Evolutionary conservation across 805 yeast genomes (phyloP).

Genomic region (Cyberlindnera mrakii): DNA sequence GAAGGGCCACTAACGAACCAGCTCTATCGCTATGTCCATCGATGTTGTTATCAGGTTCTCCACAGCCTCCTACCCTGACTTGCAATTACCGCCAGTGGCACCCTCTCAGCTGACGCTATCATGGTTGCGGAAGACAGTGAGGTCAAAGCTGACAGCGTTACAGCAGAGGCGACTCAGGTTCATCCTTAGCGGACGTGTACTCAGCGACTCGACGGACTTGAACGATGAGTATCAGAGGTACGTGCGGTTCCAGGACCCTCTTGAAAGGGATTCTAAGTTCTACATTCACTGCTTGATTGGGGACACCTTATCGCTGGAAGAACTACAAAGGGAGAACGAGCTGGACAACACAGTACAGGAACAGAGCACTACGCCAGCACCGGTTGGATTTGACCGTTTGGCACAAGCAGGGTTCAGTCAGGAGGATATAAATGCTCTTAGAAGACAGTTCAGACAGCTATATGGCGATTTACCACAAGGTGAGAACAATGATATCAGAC

Average conservation of each 20-base stretch:
- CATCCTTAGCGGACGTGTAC: conserved; percentile 63
- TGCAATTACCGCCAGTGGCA: conserved; percentile 29
- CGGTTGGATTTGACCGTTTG: conserved; percentile 79
- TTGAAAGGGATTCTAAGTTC: conserved; percentile 28
- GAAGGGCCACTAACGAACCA: not conserved
- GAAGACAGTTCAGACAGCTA: conserved; percentile 67
- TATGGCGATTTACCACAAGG: conserved; percentile 44
- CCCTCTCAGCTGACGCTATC: conserved; percentile 31
- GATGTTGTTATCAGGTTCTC: conserved; percentile 39
- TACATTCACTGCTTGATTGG: conserved; percentile 81
- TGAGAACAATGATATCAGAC: conserved; percentile 44
- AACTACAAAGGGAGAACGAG: conserved; percentile 53
- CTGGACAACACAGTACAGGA: conserved; percentile 48
- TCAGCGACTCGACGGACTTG: conserved; percentile 51
- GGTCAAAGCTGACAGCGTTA: conserved; percentile 24
- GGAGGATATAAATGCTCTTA: conserved; percentile 64
- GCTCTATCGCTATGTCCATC: not conserved
- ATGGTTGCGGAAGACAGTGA: conserved; percentile 37
- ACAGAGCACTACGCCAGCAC: conserved; percentile 55
- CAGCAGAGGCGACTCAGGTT: conserved; percentile 48
- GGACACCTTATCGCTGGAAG: conserved; percentile 47
- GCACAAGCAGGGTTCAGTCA: conserved; percentile 78
- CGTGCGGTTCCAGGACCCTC: conserved; percentile 10
- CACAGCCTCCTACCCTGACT: conserved; percentile 34
- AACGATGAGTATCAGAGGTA: conserved; percentile 39